Percentiles rank a stretch among this genome's conserved stretches.
These are phyloP conservation scores for Lipomyces lipofer DNA, from an alignment of 805 yeast genomes.

Conservation along the genomic window DNA sequence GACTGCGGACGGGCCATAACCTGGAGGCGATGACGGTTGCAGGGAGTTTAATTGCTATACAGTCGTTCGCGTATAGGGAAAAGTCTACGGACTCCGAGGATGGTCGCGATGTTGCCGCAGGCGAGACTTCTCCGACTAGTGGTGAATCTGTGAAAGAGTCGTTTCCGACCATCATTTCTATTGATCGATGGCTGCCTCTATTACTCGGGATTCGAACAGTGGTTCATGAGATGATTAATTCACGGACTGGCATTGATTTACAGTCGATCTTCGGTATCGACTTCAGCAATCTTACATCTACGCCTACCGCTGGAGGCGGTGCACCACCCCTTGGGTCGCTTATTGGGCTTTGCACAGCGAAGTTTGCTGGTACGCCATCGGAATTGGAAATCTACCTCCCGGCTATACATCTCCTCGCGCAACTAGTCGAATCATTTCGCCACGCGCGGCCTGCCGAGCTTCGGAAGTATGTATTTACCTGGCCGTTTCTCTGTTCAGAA, in stretches of 20 bases:
- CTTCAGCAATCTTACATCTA: slow-evolving; percentile 13
- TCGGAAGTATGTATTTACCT: slow-evolving; percentile 30
- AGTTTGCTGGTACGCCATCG: slow-evolving; percentile 3
- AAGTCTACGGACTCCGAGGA: not conserved
- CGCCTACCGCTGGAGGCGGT: slow-evolving; percentile 1
- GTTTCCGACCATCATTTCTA: slow-evolving; percentile 19
- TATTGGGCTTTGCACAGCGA: not conserved
- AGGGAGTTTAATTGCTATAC: slow-evolving; percentile 30
- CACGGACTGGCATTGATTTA: slow-evolving; percentile 24
- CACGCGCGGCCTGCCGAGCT: slow-evolving; percentile 27
- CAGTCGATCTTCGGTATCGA: slow-evolving; percentile 28
- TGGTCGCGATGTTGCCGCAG: not conserved
- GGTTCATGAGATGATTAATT: slow-evolving; percentile 26
- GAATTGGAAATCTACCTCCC: slow-evolving; percentile 25
- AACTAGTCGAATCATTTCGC: slow-evolving; percentile 19
- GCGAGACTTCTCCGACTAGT: not conserved
- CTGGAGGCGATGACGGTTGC: slow-evolving; percentile 30
- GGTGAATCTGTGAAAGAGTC: not conserved
- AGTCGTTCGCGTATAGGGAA: slow-evolving; percentile 30
- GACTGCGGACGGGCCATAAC: slow-evolving; percentile 20
- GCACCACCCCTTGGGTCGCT: slow-evolving; percentile 12
- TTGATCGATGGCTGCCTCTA: slow-evolving; percentile 29
- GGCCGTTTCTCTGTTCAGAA: slow-evolving; percentile 29
- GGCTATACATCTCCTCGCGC: slow-evolving; percentile 20
- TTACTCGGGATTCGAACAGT: slow-evolving; percentile 28